Conservation (phyloP, 306 rosid species). For the Sicyos edulis region DNA sequence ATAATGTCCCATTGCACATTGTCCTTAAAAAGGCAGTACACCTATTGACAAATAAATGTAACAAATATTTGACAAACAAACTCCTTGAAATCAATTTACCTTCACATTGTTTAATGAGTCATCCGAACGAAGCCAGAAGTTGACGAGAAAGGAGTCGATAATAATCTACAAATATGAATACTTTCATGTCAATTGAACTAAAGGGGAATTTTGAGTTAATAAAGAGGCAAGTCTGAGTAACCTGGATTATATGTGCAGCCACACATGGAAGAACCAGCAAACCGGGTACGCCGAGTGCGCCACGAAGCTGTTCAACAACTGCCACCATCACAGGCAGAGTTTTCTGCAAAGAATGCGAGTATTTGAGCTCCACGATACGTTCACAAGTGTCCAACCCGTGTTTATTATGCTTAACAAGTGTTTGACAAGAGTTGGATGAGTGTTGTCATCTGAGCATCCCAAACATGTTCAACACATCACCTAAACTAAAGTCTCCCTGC, state of each 20-base stretch:
- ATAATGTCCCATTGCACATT: too few relatives aligned
- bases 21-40: not conserved
- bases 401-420: not conserved
- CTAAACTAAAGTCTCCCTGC: not conserved
- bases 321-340: constrained; percentile 95
- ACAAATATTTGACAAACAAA: not conserved
- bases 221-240: constrained; percentile 17
- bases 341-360: constrained; percentile 41
- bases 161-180: constrained; percentile 14
- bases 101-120: constrained; percentile 1
- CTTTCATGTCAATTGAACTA: constrained; percentile 6
- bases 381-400: not conserved
- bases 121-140: constrained; percentile 11
- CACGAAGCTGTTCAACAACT: constrained; percentile 75
- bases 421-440: not conserved
- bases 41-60: constrained; percentile 3
- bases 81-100: constrained; percentile 8
- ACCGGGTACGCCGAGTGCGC: constrained; percentile 81
- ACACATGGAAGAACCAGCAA: constrained; percentile 91
- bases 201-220: not conserved
- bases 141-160: constrained; percentile 24
- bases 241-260: constrained; percentile 93
- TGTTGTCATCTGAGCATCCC: not conserved
- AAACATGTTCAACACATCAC: not conserved
- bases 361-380: not conserved